Base-by-base conservation (phyloP, 176 grass and related monocot species). In the Cocos nucifera region DNA sequence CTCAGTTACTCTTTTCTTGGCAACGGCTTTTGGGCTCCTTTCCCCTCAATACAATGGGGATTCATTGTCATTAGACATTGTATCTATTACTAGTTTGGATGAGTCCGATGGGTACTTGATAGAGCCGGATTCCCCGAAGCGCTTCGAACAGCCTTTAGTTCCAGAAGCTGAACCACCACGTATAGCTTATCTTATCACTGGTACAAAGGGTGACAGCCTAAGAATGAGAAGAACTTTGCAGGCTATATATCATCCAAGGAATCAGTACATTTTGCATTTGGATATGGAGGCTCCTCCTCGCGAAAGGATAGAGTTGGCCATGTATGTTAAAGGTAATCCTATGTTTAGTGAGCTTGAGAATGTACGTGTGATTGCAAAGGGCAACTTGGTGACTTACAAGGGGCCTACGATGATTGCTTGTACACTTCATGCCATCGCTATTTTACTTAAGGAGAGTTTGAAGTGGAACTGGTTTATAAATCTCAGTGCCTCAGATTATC, bases 221-320 rank as follows among this genome's bases (percentile, higher is more conserved):
- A 80, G 87, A 74, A 98, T 92, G 78, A 78, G 87, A 66, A 74
- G 93, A 70, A 73, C 84, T 48, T 74, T 98, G 70, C 87, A 88
- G 68, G 70, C 70, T 22, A 49, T 73, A 49, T 73, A 73, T 49
- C 70, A 73, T 48, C 70, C 70, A 15, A 53, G 70, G 53, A 73
- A 73, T 24, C 59, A 73, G 19, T 73, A 73, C 51, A 63, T 73
- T 63, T 51, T 73, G 16, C 70, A 73, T 51, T 63, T 73, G 19
- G 70, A 73, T 32, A 49, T 73, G 27, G 70, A 73, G 51, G 70
- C 70, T 22, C 70, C 70, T 49, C 70, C 70, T 10, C 62, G 70
- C 15, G 70, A 73, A 54, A 56, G 70, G 59, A 73, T 73, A 73
- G 70, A 73, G 17, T 63, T 73, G 59, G 49, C 59, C 26, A 63